These are phyloP conservation scores for Lepiota venenata DNA, from an alignment of 768 basidiomycete genomes.

Conservation along the genomic window DNA sequence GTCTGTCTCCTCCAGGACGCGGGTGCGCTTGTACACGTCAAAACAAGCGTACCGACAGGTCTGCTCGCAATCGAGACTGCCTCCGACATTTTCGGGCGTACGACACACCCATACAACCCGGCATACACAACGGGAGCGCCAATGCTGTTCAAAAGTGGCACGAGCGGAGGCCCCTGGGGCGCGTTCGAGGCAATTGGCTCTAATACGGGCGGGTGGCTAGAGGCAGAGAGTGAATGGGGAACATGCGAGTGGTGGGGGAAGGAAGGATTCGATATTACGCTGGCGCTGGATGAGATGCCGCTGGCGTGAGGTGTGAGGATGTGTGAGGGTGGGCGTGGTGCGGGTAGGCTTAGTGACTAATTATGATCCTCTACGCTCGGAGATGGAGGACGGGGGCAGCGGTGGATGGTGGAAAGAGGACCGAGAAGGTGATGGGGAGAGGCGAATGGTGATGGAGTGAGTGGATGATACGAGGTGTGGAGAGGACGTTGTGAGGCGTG, in stretches of 20 bases:
- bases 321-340: slow-evolving; percentile 17
- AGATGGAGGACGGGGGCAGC: slow-evolving; percentile 28
- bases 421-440: slow-evolving; percentile 33
- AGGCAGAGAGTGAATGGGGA: slow-evolving; percentile 1
- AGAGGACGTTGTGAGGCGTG: too few species aligned
- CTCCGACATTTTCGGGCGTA: slow-evolving; percentile 61
- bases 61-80: slow-evolving; percentile 52
- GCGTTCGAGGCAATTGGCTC: slow-evolving; percentile 58
- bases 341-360: background rate
- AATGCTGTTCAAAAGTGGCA: slow-evolving; percentile 40
- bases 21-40: slow-evolving; percentile 61
- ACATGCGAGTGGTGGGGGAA: background rate
- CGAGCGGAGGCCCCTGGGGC: slow-evolving; percentile 53
- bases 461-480: slow-evolving; percentile 31
- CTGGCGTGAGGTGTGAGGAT: background rate
- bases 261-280: slow-evolving; percentile 10
- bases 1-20: slow-evolving; percentile 56
- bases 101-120: slow-evolving; percentile 62
- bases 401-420: slow-evolving; percentile 39
- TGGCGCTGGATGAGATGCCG: slow-evolving; percentile 11
- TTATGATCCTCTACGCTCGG: too few species aligned
- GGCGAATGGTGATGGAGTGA: slow-evolving; percentile 52
- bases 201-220: slow-evolving; percentile 43
- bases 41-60: slow-evolving; percentile 59
- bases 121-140: too few species aligned